Evolutionary conservation across 495 filamentous ascomycete genomes (phyloP).

Genomic region (Aspergillus panamensis): DNA sequence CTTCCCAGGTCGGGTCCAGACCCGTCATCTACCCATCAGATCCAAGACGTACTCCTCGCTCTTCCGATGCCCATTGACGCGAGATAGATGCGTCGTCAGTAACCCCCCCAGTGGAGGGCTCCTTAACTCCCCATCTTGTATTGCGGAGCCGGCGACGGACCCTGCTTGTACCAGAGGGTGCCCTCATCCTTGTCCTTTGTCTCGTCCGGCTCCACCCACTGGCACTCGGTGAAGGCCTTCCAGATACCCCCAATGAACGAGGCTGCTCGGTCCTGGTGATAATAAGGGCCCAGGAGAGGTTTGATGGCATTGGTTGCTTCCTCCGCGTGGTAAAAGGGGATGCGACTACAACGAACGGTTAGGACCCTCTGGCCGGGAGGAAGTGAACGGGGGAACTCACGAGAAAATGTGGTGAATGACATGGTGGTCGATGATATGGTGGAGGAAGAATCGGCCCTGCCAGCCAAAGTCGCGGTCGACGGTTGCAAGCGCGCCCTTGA

Average conservation of each 20-base stretch:
- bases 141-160: not conserved
- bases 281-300: not conserved
- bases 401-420: slow-evolving; percentile 83
- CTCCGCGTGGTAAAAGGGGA: slow-evolving; percentile 5
- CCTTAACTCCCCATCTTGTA: not conserved
- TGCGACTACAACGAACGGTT: not conserved
- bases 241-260: not conserved
- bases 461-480: slow-evolving; percentile 87
- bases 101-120: not conserved
- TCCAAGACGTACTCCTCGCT: too few species aligned
- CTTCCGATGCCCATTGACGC: too few species aligned
- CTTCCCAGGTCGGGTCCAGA: too few species aligned
- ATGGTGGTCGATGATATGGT: slow-evolving; percentile 87
- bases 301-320: slow-evolving; percentile 3
- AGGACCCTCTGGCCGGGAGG: too few species aligned
- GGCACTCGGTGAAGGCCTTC: not conserved
- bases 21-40: too few species aligned
- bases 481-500: slow-evolving; percentile 76
- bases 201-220: not conserved
- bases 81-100: too few species aligned
- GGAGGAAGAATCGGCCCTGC: slow-evolving; percentile 75
- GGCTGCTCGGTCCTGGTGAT: not conserved
- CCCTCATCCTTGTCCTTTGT: not conserved
- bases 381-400: not conserved
- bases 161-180: not conserved